Percentiles rank a stretch among this genome's conserved stretches.
Evolutionary conservation across 257 asterid species (phyloP).

Genomic region (Penstemon davidsonii): DNA sequence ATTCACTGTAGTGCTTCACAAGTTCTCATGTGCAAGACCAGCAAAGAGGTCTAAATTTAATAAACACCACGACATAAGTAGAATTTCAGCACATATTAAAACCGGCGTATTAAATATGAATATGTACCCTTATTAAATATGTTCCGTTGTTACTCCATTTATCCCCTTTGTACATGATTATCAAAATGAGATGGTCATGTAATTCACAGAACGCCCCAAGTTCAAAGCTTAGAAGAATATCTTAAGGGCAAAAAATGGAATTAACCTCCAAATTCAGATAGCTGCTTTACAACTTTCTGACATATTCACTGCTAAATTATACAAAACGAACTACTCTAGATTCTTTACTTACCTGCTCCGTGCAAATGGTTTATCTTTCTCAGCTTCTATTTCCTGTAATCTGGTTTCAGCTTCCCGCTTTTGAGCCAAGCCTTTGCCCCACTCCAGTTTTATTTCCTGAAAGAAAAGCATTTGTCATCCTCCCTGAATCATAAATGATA

Average conservation of each 20-base stretch:
- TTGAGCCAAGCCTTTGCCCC: slow-evolving; percentile 95
- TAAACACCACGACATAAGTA: neutral
- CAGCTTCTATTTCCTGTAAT: slow-evolving; percentile 67
- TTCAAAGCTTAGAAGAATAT: neutral
- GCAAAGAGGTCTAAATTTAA: neutral
- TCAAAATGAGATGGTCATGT: neutral
- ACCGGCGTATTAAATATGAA: no score
- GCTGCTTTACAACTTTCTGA: neutral
- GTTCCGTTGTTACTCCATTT: neutral
- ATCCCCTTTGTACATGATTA: slow-evolving; percentile 4
- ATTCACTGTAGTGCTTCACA: neutral
- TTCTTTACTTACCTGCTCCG: slow-evolving; percentile 60
- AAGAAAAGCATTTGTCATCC: slow-evolving; percentile 19
- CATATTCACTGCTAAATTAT: slow-evolving; percentile 4
- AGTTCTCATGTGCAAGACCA: neutral
- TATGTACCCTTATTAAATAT: neutral
- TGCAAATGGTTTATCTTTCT: slow-evolving; percentile 94
- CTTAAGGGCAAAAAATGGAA: neutral
- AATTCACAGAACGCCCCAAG: slow-evolving; percentile 1
- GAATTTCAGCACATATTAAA: neutral
- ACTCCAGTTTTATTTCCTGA: slow-evolving; percentile 88
- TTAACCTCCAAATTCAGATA: slow-evolving; percentile 1
- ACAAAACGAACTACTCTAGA: slow-evolving; percentile 1
- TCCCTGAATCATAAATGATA: neutral
- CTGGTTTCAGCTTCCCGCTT: slow-evolving; percentile 88